Conservation (phyloP, 73 alveolate species). For the Paramecium biaurelia region DNA sequence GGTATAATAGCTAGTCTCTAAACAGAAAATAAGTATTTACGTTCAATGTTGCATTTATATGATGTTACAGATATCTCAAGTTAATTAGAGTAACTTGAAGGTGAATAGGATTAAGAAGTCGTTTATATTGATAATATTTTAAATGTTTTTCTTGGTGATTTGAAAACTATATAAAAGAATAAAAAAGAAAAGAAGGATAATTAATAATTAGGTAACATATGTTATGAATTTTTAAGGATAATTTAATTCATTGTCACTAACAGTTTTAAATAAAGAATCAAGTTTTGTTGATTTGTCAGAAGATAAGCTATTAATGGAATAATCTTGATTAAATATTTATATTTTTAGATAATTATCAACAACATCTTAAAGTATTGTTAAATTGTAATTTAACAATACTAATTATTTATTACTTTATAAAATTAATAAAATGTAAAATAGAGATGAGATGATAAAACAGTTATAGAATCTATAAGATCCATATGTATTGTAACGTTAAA, state of each 20-base stretch:
- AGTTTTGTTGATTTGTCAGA: conserved; percentile 50
- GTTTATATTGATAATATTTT: conserved; percentile 9
- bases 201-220: neutral
- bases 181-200: conserved; percentile 22
- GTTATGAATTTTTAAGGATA: neutral
- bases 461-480: neutral
- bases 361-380: neutral
- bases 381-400: too few relatives aligned
- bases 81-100: neutral
- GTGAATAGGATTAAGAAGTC: neutral
- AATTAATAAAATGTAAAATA: neutral
- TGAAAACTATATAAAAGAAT: neutral
- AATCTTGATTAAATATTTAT: neutral
- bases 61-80: conserved; percentile 7
- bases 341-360: neutral
- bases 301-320: conserved; percentile 44
- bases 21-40: neutral
- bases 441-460: conserved; percentile 18
- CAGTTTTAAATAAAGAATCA: conserved; percentile 43
- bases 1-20: neutral
- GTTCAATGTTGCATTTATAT: neutral
- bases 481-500: neutral
- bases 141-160: neutral
- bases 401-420: neutral
- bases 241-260: neutral